Conservation (phyloP, 2,329 filamentous ascomycete genomes). For the Elsinoe batatas region DNA sequence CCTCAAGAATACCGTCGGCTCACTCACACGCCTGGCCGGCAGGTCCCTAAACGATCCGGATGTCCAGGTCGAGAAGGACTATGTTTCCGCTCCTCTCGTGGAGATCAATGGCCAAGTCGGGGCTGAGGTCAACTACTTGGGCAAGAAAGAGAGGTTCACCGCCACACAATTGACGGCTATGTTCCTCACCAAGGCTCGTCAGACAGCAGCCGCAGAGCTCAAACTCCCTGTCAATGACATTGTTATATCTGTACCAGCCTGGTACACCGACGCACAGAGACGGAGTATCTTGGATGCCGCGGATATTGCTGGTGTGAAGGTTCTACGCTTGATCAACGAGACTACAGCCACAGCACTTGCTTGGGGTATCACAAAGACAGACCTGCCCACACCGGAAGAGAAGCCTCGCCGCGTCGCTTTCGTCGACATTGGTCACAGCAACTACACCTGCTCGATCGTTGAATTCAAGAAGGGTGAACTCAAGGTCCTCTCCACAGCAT, state of each 20-base stretch:
- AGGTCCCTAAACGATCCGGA: slow-evolving; percentile 83
- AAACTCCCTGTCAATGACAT: slow-evolving; percentile 86
- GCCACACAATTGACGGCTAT: slow-evolving; percentile 88
- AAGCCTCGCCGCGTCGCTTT: slow-evolving; percentile 85
- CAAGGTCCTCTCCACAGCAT: slow-evolving; percentile 82
- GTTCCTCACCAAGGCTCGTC: slow-evolving; percentile 90
- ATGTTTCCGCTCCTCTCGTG: slow-evolving; percentile 72
- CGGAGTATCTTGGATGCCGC: slow-evolving; percentile 80
- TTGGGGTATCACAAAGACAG: slow-evolving; percentile 95
- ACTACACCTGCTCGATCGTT: slow-evolving; percentile 87
- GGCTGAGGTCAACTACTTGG: slow-evolving; percentile 84
- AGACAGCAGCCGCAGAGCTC: slow-evolving; percentile 76
- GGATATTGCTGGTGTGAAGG: slow-evolving; percentile 86
- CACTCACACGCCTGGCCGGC: slow-evolving; percentile 84
- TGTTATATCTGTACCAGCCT: slow-evolving; percentile 87
- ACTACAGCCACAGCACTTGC: slow-evolving; percentile 92
- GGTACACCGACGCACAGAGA: slow-evolving; percentile 95
- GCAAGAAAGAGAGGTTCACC: slow-evolving; percentile 93
- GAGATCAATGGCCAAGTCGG: slow-evolving; percentile 92
- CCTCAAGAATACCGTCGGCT: slow-evolving; percentile 95
- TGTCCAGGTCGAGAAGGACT: slow-evolving; percentile 85
- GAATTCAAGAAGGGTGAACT: slow-evolving; percentile 97
- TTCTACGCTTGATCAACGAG: slow-evolving; percentile 93
- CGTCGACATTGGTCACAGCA: slow-evolving; percentile 91
- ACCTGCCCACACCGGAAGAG: slow-evolving; percentile 80